phyloP scores from a whole-genome alignment of 768 basidiomycete genomes.

The Favolaschia claudopus region DNA sequence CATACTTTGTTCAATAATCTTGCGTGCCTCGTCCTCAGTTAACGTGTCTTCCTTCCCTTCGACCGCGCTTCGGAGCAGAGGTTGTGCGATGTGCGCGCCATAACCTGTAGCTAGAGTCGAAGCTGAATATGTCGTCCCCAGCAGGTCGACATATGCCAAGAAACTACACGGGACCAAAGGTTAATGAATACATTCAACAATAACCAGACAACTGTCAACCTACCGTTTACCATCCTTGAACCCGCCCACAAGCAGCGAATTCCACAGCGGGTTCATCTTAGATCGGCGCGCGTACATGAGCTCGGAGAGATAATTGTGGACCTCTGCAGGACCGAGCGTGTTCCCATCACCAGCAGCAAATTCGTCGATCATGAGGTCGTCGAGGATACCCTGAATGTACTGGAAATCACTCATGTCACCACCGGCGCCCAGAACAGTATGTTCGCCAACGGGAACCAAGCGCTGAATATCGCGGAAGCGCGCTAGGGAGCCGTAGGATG shows the following conservation, averaged over 20 bases:
- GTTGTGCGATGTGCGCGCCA: conserved; percentile 92
- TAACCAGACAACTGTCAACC: conserved; percentile 31
- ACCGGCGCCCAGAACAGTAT: conserved; percentile 89
- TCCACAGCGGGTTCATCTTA: conserved; percentile 96
- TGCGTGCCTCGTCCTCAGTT: conserved; percentile 79
- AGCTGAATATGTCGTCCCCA: conserved; percentile 95
- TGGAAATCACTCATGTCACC: conserved; percentile 99
- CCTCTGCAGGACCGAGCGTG: conserved; percentile 82
- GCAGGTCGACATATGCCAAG: conserved; percentile 91
- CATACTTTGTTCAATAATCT: conserved; percentile 87
- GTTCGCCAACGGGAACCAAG: conserved; percentile 81
- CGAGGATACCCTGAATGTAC: conserved; percentile 82
- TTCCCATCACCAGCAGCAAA: conserved; percentile 85
- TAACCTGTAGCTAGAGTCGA: conserved; percentile 96
- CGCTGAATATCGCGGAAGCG: conserved; percentile 95
- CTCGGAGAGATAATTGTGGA: conserved; percentile 91
- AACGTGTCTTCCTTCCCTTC: conserved; percentile 80
- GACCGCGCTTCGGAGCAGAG: conserved; percentile 88
- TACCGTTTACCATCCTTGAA: conserved; percentile 85
- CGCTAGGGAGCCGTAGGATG: conserved; percentile 96
- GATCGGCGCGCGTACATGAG: conserved; percentile 90
- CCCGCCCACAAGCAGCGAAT: conserved; percentile 91
- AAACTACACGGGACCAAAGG: too few relatives aligned
- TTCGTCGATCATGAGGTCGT: conserved; percentile 81
- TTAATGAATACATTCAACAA: too few relatives aligned